phyloP scores from a whole-genome alignment of 768 basidiomycete species.

The Hydnomerulius pinastri region DNA sequence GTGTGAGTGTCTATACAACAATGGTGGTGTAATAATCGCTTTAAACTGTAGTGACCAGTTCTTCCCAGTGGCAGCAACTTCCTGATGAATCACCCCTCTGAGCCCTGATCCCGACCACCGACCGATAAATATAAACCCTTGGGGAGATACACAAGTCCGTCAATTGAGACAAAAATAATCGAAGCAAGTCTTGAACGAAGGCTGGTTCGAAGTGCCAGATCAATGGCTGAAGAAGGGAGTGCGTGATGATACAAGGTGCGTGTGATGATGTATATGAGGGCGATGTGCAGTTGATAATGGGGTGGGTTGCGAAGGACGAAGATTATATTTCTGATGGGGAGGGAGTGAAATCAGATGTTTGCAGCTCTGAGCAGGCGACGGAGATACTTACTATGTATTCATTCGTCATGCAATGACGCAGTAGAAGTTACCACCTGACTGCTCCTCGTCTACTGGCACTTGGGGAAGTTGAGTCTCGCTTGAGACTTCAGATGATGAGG shows the following conservation, averaged over 20 bases:
- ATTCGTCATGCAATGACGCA: slow-evolving; percentile 23
- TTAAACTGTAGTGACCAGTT: neutral
- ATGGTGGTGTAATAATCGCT: slow-evolving; percentile 5
- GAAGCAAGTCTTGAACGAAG: slow-evolving; percentile 20
- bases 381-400: slow-evolving; percentile 11
- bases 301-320: neutral
- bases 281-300: neutral
- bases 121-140: slow-evolving; percentile 8
- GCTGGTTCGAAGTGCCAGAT: slow-evolving; percentile 2
- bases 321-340: neutral
- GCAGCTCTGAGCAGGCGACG: neutral
- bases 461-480: slow-evolving; percentile 2
- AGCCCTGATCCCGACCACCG: slow-evolving; percentile 5
- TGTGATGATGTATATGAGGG: neutral
- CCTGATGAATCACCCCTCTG: slow-evolving; percentile 7
- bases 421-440: neutral
- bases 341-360: neutral
- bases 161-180: slow-evolving; percentile 13
- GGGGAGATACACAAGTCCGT: slow-evolving; percentile 10
- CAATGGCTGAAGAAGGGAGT: slow-evolving; percentile 10
- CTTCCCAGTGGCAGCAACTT: slow-evolving; percentile 5
- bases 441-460: slow-evolving; percentile 15
- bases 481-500: neutral
- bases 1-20: neutral
- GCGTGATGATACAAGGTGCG: slow-evolving; percentile 4